Evolutionary conservation across 352 stramenopile genomes (phyloP).

Genomic region (Phytophthora vignae): DNA sequence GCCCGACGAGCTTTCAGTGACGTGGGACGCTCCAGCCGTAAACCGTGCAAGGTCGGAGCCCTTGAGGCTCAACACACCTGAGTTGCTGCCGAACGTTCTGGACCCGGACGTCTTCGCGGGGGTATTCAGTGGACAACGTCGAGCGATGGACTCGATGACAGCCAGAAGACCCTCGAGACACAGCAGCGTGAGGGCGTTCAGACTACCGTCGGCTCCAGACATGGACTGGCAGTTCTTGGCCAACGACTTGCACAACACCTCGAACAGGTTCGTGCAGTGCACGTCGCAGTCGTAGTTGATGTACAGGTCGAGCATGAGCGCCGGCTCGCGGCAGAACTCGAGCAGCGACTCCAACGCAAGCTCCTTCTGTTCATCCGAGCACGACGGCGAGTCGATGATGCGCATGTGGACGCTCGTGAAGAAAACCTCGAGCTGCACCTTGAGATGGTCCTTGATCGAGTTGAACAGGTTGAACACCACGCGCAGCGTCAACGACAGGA

Average conservation of each 20-base stretch:
- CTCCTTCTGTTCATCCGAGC: conserved; percentile 87
- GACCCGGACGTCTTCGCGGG: conserved; percentile 31
- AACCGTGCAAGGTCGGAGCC: conserved; percentile 78
- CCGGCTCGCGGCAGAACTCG: conserved; percentile 98
- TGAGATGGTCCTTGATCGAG: conserved; percentile 98
- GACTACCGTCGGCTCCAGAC: conserved; percentile 59
- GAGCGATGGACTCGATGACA: conserved; percentile 95
- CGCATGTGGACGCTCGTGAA: conserved; percentile 98
- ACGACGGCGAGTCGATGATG: conserved; percentile 90
- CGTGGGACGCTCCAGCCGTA: conserved; percentile 45
- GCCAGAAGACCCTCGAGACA: conserved; percentile 91
- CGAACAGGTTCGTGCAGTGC: conserved; percentile 99
- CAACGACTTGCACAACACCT: conserved; percentile 96
- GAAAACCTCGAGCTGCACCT: conserved; percentile 99
- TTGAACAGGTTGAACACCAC: conserved; percentile 99
- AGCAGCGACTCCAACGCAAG: conserved; percentile 94
- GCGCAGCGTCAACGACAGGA: conserved; percentile 92
- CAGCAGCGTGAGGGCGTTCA: conserved; percentile 77
- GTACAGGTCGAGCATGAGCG: conserved; percentile 98
- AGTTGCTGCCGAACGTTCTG: conserved; percentile 36
- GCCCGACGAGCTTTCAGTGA: conserved; percentile 29
- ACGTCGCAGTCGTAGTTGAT: conserved; percentile 99
- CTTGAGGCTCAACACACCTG: conserved; percentile 58
- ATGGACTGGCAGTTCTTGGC: conserved; percentile 87
- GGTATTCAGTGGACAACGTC: conserved; percentile 76